Conservation (phyloP, 2,329 filamentous ascomycete genomes). For the Alternaria longipes region DNA sequence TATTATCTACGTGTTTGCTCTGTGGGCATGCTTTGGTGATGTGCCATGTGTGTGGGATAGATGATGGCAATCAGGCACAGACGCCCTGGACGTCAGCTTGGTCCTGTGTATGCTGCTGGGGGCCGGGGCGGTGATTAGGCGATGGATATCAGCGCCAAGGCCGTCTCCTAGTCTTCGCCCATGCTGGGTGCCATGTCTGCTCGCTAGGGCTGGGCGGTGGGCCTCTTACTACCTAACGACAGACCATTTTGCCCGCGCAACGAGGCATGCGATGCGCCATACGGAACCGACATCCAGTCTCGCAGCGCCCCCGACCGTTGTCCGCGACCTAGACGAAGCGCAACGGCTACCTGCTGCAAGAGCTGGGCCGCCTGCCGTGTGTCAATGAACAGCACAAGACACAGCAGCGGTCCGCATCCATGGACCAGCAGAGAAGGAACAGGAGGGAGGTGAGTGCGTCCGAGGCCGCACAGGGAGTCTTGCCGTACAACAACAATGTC, state of each 20-base stretch:
- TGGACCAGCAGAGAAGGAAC: constrained; percentile 41
- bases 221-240: constrained; percentile 16
- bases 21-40: background rate
- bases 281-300: constrained; percentile 15
- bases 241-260: constrained; percentile 16
- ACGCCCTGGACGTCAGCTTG: too few species aligned
- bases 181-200: constrained; percentile 4
- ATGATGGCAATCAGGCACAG: constrained; percentile 16
- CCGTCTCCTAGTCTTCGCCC: constrained; percentile 1
- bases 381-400: constrained; percentile 24
- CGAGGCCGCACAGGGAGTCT: constrained; percentile 20
- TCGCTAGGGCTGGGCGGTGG: constrained; percentile 15
- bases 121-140: constrained; percentile 9
- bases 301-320: constrained; percentile 21
- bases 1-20: background rate
- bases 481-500: background rate
- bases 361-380: constrained; percentile 25
- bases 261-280: constrained; percentile 37
- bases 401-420: constrained; percentile 31
- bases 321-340: constrained; percentile 20
- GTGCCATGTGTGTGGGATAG: constrained; percentile 5
- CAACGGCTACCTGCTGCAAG: constrained; percentile 20
- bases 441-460: constrained; percentile 37
- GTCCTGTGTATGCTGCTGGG: background rate
- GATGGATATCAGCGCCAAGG: constrained; percentile 6